Percentiles rank a stretch among this genome's conserved stretches.
Conservation (phyloP, 1,284 basidiomycete species). For the Anthracocystis panici-leucophaei region DNA sequence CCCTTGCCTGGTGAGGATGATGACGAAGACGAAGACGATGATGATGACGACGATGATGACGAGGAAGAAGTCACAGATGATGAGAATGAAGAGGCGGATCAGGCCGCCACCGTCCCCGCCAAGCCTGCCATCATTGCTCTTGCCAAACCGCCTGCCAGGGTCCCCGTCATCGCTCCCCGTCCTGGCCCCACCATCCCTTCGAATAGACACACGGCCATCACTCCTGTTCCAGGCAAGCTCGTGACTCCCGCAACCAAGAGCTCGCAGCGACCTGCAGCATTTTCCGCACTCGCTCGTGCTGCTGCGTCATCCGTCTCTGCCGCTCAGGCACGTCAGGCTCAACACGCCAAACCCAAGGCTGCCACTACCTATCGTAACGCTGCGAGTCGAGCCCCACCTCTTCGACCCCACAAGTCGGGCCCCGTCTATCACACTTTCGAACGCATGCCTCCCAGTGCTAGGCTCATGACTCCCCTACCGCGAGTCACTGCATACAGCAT, state of each 20-base stretch:
- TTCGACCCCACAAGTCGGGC: conserved; percentile 47
- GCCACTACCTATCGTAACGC: conserved; percentile 41
- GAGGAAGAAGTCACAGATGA: conserved; percentile 66
- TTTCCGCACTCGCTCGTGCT: conserved; percentile 45
- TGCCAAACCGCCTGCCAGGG: conserved; percentile 47
- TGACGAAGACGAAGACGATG: conserved; percentile 71
- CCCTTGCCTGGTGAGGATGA: conserved; percentile 74
- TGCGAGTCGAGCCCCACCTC: conserved; percentile 42
- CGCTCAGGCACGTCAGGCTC: conserved; percentile 37
- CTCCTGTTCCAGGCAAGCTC: conserved; percentile 42
- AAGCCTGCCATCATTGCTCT: conserved; percentile 12
- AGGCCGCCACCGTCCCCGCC: background rate
- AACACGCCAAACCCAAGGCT: conserved; percentile 35
- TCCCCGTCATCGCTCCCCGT: conserved; percentile 43
- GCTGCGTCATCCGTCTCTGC: conserved; percentile 45
- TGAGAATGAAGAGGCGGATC: conserved; percentile 13
- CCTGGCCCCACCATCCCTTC: conserved; percentile 40
- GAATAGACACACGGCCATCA: conserved; percentile 29
- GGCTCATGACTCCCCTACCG: conserved; percentile 60
- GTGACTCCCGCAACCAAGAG: conserved; percentile 33
- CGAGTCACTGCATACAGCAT: conserved; percentile 79
- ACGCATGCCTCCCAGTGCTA: conserved; percentile 61
- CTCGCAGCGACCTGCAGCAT: conserved; percentile 48
- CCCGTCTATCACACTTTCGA: conserved; percentile 68
- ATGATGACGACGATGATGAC: conserved; percentile 62